Conservation (phyloP, 768 basidiomycete species). For the Lanmaoa pseudosensibilis region DNA sequence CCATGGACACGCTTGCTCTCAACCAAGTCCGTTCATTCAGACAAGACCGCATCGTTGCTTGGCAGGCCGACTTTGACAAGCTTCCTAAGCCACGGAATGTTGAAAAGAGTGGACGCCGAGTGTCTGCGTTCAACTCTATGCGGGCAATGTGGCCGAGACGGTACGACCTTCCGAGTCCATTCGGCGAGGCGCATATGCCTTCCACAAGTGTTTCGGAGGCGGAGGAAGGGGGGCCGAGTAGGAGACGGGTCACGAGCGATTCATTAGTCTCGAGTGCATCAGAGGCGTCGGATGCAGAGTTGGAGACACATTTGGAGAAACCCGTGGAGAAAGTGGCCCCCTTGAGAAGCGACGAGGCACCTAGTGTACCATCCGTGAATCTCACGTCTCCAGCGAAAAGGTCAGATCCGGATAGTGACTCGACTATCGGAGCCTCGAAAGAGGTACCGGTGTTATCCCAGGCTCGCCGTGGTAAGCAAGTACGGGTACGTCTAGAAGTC, state of each 20-base stretch:
- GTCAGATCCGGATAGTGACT: constrained; percentile 78
- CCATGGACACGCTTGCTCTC: constrained; percentile 84
- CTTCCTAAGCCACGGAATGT: constrained; percentile 69
- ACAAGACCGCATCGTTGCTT: constrained; percentile 94
- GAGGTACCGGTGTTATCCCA: constrained; percentile 22
- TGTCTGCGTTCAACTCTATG: constrained; percentile 68
- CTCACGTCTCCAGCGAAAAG: constrained; percentile 31
- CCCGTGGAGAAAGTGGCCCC: constrained; percentile 18
- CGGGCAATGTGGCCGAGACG: constrained; percentile 70
- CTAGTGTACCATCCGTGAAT: constrained; percentile 7
- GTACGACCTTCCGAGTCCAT: constrained; percentile 52
- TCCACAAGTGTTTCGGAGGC: constrained; percentile 74
- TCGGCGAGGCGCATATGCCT: constrained; percentile 54
- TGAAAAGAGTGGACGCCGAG: constrained; percentile 52
- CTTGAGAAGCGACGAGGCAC: constrained; percentile 14
- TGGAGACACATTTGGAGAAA: constrained; percentile 29
- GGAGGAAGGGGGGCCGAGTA: constrained; percentile 54
- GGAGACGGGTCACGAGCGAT: constrained; percentile 52
- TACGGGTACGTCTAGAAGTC: constrained; percentile 32
- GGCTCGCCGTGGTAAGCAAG: constrained; percentile 24
- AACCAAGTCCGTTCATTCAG: constrained; percentile 83
- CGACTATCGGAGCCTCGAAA: constrained; percentile 68
- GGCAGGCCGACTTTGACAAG: constrained; percentile 91
- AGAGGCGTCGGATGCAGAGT: constrained; percentile 67
- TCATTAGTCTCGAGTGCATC: constrained; percentile 69